Conservation (phyloP, 805 yeast species). For the Lipomyces anomalus region DNA sequence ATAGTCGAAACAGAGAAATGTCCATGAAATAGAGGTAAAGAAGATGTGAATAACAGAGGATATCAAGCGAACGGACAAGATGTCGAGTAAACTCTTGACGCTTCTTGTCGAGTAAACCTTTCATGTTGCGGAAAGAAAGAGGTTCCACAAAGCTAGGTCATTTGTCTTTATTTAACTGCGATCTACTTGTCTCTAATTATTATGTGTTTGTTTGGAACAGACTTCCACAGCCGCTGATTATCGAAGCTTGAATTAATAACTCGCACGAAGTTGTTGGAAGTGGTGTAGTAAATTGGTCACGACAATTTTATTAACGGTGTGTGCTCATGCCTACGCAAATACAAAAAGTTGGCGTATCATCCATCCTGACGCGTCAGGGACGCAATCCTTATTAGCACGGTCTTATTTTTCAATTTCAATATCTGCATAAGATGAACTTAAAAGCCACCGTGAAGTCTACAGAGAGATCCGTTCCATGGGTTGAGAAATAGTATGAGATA, state of each 20-base stretch:
- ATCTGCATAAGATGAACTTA: neutral
- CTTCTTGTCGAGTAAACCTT: constrained; percentile 13
- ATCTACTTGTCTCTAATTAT: too few species aligned
- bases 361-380: neutral
- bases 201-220: too few species aligned
- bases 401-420: too few species aligned
- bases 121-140: neutral
- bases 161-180: too few species aligned
- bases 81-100: constrained; percentile 22
- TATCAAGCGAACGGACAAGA: constrained; percentile 21
- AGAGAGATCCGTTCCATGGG: constrained; percentile 59
- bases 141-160: too few species aligned
- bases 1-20: constrained; percentile 19
- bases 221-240: too few species aligned
- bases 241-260: too few species aligned
- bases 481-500: constrained; percentile 63
- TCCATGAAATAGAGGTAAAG: constrained; percentile 21
- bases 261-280: too few species aligned
- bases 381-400: too few species aligned
- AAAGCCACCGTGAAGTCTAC: neutral
- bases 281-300: too few species aligned
- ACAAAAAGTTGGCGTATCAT: neutral
- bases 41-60: constrained; percentile 22
- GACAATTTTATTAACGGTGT: too few species aligned
- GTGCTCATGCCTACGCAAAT: neutral